phyloP scores from a whole-genome alignment of 2,329 filamentous ascomycete species.

The Chaetomium strumarium region DNA sequence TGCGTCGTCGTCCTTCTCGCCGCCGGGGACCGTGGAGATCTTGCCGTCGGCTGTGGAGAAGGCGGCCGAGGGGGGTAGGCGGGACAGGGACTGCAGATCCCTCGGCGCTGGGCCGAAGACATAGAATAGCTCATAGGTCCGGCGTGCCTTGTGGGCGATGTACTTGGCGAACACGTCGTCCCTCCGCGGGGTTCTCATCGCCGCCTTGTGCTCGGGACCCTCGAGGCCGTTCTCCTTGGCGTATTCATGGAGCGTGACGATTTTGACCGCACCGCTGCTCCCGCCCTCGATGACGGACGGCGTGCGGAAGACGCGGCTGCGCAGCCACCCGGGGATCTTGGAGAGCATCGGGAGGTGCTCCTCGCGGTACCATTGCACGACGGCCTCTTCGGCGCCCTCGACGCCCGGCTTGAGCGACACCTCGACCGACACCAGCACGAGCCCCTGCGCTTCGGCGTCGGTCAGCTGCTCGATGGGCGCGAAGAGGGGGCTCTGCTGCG shows the following conservation, averaged over 20 bases:
- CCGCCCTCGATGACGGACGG: constrained; percentile 52
- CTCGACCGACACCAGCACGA: constrained; percentile 57
- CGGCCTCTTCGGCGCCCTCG: constrained; percentile 44
- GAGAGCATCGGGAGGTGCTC: constrained; percentile 68
- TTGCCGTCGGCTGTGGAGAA: constrained; percentile 51
- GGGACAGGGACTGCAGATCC: constrained; percentile 55
- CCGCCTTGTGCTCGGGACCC: constrained; percentile 57
- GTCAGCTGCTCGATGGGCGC: constrained; percentile 53
- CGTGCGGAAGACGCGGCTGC: constrained; percentile 64
- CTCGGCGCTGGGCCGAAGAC: constrained; percentile 70
- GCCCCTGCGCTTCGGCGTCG: constrained; percentile 52
- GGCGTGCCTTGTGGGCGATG: constrained; percentile 50
- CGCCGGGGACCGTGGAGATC: constrained; percentile 49
- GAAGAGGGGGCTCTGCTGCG: constrained; percentile 51
- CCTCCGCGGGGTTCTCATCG: constrained; percentile 57
- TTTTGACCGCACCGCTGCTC: constrained; percentile 42
- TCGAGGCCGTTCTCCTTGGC: constrained; percentile 59
- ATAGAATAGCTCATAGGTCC: constrained; percentile 69
- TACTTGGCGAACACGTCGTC: constrained; percentile 53
- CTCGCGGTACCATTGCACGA: constrained; percentile 66
- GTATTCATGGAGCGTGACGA: constrained; percentile 69
- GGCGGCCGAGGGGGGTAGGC: constrained; percentile 38
- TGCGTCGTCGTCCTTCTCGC: constrained; percentile 37
- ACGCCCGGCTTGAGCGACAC: constrained; percentile 45
- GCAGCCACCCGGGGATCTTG: constrained; percentile 72